Conservation (phyloP, 2,329 filamentous ascomycete genomes). For the Dactylellina parvicollis region DNA sequence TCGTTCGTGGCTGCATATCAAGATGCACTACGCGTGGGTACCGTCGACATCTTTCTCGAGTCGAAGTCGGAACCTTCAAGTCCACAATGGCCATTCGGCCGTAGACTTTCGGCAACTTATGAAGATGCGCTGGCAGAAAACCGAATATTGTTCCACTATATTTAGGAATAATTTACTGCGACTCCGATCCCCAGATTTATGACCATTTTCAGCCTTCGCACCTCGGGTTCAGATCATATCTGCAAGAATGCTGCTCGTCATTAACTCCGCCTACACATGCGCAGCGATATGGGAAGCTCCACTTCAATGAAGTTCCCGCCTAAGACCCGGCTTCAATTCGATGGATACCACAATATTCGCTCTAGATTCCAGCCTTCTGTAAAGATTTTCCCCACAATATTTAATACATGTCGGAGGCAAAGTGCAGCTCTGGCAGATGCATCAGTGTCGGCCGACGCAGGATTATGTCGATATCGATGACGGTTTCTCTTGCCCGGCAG, state of each 20-base stretch:
- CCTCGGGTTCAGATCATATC: background rate
- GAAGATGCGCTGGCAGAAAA: background rate
- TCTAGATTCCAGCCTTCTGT: background rate
- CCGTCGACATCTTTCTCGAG: constrained; percentile 18
- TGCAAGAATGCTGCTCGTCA: constrained; percentile 12
- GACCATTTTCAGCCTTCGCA: constrained; percentile 25
- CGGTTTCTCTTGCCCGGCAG: background rate
- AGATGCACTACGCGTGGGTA: background rate
- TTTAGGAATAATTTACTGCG: constrained; percentile 16
- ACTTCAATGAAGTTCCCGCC: background rate
- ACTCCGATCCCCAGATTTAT: constrained; percentile 7
- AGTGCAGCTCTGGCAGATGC: background rate
- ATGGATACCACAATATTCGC: background rate
- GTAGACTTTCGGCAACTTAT: constrained; percentile 1
- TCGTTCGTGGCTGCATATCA: constrained; percentile 45
- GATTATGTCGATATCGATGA: background rate
- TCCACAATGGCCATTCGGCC: background rate
- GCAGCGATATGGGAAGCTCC: background rate
- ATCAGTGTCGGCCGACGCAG: background rate
- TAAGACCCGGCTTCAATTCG: background rate
- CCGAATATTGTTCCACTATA: background rate
- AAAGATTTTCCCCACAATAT: too few relatives aligned
- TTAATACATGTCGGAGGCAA: constrained; percentile 14
- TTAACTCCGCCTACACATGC: constrained; percentile 17
- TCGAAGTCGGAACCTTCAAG: constrained; percentile 1